These are phyloP conservation scores for Chenopodium quinoa DNA, from an alignment of 148 eudicot species.

Conservation along the genomic window DNA sequence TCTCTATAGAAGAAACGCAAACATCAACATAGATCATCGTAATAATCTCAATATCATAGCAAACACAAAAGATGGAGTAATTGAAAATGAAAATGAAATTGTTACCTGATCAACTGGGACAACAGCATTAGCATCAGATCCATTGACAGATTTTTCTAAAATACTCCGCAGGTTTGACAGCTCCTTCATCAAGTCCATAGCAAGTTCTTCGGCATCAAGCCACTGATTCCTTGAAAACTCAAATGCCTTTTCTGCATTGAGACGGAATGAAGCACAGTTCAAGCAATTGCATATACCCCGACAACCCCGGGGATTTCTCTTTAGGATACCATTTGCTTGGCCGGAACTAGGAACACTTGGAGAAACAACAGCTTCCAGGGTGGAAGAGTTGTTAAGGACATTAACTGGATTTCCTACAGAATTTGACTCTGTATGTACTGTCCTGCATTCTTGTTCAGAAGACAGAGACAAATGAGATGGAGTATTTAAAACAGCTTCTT, in stretches of 20 bases:
- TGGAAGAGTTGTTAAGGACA: slow-evolving; percentile 22
- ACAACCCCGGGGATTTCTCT: slow-evolving; percentile 73
- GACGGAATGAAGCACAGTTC: slow-evolving; percentile 65
- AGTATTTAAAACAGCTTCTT: slow-evolving; percentile 19
- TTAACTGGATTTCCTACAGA: slow-evolving; percentile 15
- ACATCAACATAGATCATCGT: neutral
- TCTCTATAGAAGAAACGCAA: neutral
- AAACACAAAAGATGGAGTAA: neutral
- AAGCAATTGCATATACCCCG: slow-evolving; percentile 74
- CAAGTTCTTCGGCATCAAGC: slow-evolving; percentile 70
- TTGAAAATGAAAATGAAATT: neutral
- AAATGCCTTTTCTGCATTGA: slow-evolving; percentile 77
- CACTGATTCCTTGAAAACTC: slow-evolving; percentile 75
- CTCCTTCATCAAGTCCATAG: slow-evolving; percentile 53
- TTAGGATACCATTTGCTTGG: slow-evolving; percentile 52
- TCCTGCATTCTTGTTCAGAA: slow-evolving; percentile 16
- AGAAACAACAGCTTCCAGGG: slow-evolving; percentile 21
- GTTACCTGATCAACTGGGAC: slow-evolving; percentile 42
- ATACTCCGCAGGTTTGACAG: slow-evolving; percentile 38
- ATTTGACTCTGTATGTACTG: neutral
- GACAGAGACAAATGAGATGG: slow-evolving; percentile 10
- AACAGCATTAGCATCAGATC: slow-evolving; percentile 22
- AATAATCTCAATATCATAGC: neutral
- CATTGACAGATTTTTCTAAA: slow-evolving; percentile 35
- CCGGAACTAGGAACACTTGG: slow-evolving; percentile 17